A percentile compares a stretch with the other conserved stretches of the same genome.
phyloP scores from a whole-genome alignment of 2,329 filamentous ascomycete genomes.

The Gnomoniopsis smithogilvyi region DNA sequence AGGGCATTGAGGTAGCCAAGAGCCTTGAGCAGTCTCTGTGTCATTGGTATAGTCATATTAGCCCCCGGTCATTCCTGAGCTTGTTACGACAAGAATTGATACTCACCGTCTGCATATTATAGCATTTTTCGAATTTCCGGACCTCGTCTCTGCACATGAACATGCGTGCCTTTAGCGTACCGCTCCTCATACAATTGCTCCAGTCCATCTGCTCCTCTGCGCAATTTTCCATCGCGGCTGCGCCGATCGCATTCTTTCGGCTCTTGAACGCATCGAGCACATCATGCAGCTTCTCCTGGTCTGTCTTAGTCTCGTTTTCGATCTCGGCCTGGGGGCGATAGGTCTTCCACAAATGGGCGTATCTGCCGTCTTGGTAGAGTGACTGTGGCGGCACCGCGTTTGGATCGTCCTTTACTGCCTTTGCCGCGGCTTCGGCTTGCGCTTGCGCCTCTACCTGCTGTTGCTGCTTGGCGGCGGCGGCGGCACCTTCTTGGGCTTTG shows the following conservation, averaged over 20 bases:
- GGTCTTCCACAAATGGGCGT: constrained; percentile 87
- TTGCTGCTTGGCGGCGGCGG: not conserved
- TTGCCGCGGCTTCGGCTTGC: not conserved
- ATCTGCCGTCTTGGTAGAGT: constrained; percentile 58
- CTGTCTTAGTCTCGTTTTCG: constrained; percentile 65
- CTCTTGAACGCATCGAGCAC: constrained; percentile 83
- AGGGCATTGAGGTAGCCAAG: constrained; percentile 77
- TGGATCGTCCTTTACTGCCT: constrained; percentile 2
- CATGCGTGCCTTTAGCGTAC: constrained; percentile 63
- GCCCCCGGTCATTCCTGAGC: too few species aligned
- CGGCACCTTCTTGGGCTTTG: constrained; percentile 11
- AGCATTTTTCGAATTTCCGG: constrained; percentile 78
- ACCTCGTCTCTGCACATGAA: constrained; percentile 81
- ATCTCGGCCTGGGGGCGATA: constrained; percentile 73
- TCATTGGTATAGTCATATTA: too few species aligned
- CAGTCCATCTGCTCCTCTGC: constrained; percentile 81
- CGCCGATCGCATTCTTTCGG: constrained; percentile 72
- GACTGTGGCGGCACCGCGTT: constrained; percentile 45
- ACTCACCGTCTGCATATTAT: constrained; percentile 75
- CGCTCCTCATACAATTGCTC: constrained; percentile 75
- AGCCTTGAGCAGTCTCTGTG: constrained; percentile 82
- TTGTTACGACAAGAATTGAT: too few species aligned
- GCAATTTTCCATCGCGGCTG: constrained; percentile 89
- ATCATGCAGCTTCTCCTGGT: constrained; percentile 76
- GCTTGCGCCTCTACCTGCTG: not conserved